These are phyloP conservation scores for Aspergillus costaricaensis DNA, from an alignment of 2,329 filamentous ascomycete genomes.

Conservation along the genomic window DNA sequence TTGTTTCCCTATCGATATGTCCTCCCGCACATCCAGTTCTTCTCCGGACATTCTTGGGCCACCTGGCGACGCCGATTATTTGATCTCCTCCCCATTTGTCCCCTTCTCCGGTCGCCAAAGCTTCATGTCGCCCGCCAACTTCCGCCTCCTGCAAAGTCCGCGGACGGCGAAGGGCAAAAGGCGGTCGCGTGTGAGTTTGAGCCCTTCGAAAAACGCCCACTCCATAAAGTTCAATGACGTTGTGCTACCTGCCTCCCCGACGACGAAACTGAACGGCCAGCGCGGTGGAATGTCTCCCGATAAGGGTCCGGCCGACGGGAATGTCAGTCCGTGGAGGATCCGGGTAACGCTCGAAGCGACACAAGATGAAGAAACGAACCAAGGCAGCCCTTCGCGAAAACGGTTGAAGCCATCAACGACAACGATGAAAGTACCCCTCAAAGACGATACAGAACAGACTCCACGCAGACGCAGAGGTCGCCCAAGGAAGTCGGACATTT, in stretches of 20 bases:
- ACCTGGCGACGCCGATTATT: constrained; percentile 44
- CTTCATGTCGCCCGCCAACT: constrained; percentile 42
- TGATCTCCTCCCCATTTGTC: constrained; percentile 46
- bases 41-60: constrained; percentile 47
- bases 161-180: constrained; percentile 27
- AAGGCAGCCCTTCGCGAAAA: constrained; percentile 35
- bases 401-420: constrained; percentile 34
- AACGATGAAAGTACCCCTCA: constrained; percentile 47
- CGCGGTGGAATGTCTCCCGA: constrained; percentile 40
- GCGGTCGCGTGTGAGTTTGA: constrained; percentile 37
- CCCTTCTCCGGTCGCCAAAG: constrained; percentile 41
- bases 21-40: constrained; percentile 41
- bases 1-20: constrained; percentile 32
- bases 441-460: constrained; percentile 40
- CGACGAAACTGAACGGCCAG: constrained; percentile 32
- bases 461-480: constrained; percentile 46
- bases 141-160: constrained; percentile 36
- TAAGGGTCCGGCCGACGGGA: constrained; percentile 41
- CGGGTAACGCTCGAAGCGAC: constrained; percentile 51
- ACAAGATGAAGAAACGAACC: constrained; percentile 42
- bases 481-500: constrained; percentile 44
- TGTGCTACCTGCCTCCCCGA: constrained; percentile 42
- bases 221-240: constrained; percentile 47
- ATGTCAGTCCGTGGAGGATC: constrained; percentile 52
- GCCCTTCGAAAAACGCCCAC: constrained; percentile 40